Base-by-base conservation (phyloP, 2,329 filamentous ascomycete genomes). In the Epichloe coenophiala region DNA sequence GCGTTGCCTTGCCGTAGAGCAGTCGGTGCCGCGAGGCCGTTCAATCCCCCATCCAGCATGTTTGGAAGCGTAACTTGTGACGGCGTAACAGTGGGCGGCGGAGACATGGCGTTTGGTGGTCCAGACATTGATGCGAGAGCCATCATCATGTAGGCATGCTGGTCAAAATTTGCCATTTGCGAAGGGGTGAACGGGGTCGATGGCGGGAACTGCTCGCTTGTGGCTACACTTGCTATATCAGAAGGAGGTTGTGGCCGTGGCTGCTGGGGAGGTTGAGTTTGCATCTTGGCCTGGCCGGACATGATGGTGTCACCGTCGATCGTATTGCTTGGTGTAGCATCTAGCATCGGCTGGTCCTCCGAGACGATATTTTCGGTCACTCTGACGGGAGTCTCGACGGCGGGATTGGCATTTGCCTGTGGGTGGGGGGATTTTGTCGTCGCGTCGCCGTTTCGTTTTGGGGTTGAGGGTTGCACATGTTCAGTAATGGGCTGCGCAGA, bases 131-230 rank as follows among this genome's bases (percentile, higher is more conserved):
- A 63, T 40, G 68, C 69, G 45, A 73, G 59, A 21, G 68, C 66
- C 68, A 73, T 71, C 65, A 73, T 71, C 65, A 70, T 68, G 60
- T 68, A 69, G 44, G 68, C 64, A 51, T 67, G 67, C 31, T 68
- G 62, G 45, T 70, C 62, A 36, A 67, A 58, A 51, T 57, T 61
- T 3, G 63, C 52, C 51, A 69, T 60, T 35, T 61, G 51, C 4
- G 61, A 59, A 33, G 63, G 58, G 11, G 63, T 63, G 54, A 63
- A 69, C 17, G 66, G 61, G 11, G 65, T 63, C 39, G 63, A 61
- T 27, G 66, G 61, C 27, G 59, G 53, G 51, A 59, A 62, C 33
- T 60, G 61, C 37, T 64, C 60, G 48, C 52, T 53, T 0, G 56
- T 47, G 35, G 57, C 50, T 15, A 49, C 47, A 17, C 40, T 45